phyloP scores from a whole-genome alignment of 129 eudicot species.

The Smallanthus sonchifolius region DNA sequence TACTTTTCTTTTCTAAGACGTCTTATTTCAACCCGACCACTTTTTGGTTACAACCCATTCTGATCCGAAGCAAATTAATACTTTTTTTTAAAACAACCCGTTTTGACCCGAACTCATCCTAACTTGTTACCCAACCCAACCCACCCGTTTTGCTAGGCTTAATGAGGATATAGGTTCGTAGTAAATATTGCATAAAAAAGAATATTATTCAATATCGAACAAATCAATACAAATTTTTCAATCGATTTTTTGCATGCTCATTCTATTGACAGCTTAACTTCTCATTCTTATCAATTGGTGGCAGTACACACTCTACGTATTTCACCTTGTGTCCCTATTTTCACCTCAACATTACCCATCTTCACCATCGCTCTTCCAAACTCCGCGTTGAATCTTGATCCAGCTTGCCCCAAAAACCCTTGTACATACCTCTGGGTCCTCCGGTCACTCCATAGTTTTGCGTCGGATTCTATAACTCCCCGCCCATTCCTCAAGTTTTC shows the following conservation, averaged over 20 bases:
- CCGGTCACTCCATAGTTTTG: constrained; percentile 49
- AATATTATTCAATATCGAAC: background rate
- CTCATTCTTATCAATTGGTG: constrained; percentile 26
- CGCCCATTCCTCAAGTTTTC: constrained; percentile 47
- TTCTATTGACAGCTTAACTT: background rate
- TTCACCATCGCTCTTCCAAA: constrained; percentile 79
- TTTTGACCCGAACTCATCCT: too few relatives aligned
- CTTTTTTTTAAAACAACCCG: too few relatives aligned
- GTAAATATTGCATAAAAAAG: too few relatives aligned
- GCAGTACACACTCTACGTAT: constrained; percentile 67
- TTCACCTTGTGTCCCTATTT: constrained; percentile 60
- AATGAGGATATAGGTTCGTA: too few relatives aligned
- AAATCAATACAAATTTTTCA: background rate
- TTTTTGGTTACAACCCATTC: too few relatives aligned
- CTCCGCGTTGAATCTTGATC: constrained; percentile 42
- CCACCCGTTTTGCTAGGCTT: too few relatives aligned
- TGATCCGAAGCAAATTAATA: too few relatives aligned
- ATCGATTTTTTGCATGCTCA: background rate
- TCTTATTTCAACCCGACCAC: too few relatives aligned
- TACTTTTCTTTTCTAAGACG: too few relatives aligned
- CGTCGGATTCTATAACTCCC: constrained; percentile 68
- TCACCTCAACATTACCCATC: constrained; percentile 60
- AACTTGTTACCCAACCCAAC: too few relatives aligned
- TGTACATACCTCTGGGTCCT: constrained; percentile 47
- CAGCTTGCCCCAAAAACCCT: constrained; percentile 42